Evolutionary conservation across 108 stramenopile species (phyloP).

Genomic region (Cafeteria roenbergensis): DNA sequence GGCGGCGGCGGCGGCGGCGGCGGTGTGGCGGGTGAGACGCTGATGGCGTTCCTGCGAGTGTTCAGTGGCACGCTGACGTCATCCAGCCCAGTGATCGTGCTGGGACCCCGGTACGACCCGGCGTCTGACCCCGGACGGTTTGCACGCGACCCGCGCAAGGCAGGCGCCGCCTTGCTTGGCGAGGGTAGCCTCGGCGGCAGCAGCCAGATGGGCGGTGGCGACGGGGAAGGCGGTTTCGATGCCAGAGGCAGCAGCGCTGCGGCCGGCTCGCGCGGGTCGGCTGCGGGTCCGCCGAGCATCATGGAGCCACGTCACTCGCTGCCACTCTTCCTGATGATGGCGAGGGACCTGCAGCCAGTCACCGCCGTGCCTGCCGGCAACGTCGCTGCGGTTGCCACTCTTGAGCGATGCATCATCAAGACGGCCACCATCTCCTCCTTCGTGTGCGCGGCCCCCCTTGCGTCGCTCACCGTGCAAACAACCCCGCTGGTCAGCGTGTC

Average conservation of each 20-base stretch:
- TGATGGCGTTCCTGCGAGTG: constrained; percentile 40
- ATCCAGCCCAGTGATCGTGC: constrained; percentile 16
- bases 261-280: too few relatives aligned
- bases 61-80: constrained; percentile 35
- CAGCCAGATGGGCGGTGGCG: too few relatives aligned
- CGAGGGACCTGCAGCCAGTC: constrained; percentile 31
- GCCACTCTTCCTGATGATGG: constrained; percentile 52
- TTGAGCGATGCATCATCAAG: constrained; percentile 35
- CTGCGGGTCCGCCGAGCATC: too few relatives aligned
- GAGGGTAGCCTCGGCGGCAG: too few relatives aligned
- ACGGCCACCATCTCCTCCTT: constrained; percentile 31
- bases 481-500: constrained; percentile 44
- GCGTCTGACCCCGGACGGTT: too few relatives aligned
- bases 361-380: constrained; percentile 38
- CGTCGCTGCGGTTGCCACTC: constrained; percentile 33
- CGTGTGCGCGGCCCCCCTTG: constrained; percentile 21
- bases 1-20: too few relatives aligned
- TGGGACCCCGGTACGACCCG: constrained; percentile 38
- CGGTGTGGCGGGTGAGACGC: too few relatives aligned
- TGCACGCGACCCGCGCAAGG: too few relatives aligned
- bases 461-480: constrained; percentile 40
- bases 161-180: too few relatives aligned
- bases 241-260: too few relatives aligned
- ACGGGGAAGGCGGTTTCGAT: too few relatives aligned
- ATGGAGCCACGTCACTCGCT: too few relatives aligned